Conservation (phyloP, 2,329 filamentous ascomycete species). For the Gyromitra esculenta region DNA sequence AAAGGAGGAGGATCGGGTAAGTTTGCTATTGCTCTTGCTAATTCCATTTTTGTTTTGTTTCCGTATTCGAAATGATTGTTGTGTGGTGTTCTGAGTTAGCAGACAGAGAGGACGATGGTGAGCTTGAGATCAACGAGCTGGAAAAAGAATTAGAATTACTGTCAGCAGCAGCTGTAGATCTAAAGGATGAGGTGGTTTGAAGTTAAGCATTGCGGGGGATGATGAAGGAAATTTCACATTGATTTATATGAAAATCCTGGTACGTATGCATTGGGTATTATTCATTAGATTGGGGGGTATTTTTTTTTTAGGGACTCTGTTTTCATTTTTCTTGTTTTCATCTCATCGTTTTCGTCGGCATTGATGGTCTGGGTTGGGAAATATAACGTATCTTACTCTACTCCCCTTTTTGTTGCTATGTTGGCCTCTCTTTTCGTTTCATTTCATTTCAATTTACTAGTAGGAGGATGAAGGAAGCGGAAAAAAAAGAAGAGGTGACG, state of each 20-base stretch:
- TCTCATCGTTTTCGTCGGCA: not conserved
- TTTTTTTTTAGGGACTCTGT: constrained; percentile 10
- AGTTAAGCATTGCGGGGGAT: not conserved
- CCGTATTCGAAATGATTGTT: constrained; percentile 21
- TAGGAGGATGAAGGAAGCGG: no score
- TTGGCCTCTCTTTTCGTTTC: constrained; percentile 4
- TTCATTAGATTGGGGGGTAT: constrained; percentile 16
- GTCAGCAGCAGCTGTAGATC: not conserved
- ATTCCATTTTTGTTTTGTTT: constrained; percentile 29
- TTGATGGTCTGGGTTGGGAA: constrained; percentile 15
- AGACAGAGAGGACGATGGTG: constrained; percentile 17
- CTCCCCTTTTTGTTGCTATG: constrained; percentile 19
- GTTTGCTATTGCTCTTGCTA: constrained; percentile 8
- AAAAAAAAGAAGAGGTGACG: not conserved
- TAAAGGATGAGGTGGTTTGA: constrained; percentile 4
- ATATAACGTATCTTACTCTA: constrained; percentile 15
- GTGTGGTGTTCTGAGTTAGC: constrained; percentile 30
- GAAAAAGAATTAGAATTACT: constrained; percentile 14
- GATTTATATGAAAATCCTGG: constrained; percentile 10
- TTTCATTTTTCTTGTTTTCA: constrained; percentile 10
- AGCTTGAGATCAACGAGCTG: constrained; percentile 3
- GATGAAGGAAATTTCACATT: not conserved
- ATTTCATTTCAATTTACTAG: no score
- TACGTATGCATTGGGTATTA: constrained; percentile 11
- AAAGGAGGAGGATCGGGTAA: constrained; percentile 52